Percentiles rank a stretch among this genome's conserved stretches.
These are phyloP conservation scores for Corynascus novoguineensis DNA, from an alignment of 495 filamentous ascomycete genomes.

Conservation along the genomic window DNA sequence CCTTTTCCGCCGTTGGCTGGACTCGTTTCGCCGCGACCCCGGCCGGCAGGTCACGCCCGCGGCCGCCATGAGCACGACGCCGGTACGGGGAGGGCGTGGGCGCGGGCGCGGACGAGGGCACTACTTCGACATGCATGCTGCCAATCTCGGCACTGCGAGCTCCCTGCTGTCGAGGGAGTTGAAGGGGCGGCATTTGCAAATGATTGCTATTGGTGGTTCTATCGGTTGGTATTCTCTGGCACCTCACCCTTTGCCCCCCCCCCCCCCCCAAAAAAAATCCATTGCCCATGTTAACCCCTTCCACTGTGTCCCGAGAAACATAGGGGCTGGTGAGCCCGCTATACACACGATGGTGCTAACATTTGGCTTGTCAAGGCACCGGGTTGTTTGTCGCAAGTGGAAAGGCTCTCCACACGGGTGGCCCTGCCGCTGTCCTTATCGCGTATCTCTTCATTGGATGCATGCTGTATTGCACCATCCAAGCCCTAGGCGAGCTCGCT, in stretches of 20 bases:
- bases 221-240: conserved; percentile 55
- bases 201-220: conserved; percentile 94
- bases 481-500: conserved; percentile 87
- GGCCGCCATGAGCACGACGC: conserved; percentile 41
- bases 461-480: conserved; percentile 90
- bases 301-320: conserved; percentile 1
- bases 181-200: conserved; percentile 84
- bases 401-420: conserved; percentile 66
- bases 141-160: conserved; percentile 67
- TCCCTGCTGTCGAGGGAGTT: conserved; percentile 70
- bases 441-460: conserved; percentile 75
- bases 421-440: conserved; percentile 78
- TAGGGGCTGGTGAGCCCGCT: no score
- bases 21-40: conserved; percentile 81
- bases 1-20: conserved; percentile 48
- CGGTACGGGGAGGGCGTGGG: neutral
- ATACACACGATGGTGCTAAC: no score
- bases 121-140: conserved; percentile 68
- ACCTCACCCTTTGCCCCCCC: neutral
- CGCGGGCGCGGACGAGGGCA: conserved; percentile 36
- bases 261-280: neutral
- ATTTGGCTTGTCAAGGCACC: conserved; percentile 56
- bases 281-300: neutral
- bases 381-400: conserved; percentile 90
- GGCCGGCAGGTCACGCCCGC: conserved; percentile 55